Evolutionary conservation across 352 stramenopile genomes (phyloP).

Genomic region (Pythium biforme): DNA sequence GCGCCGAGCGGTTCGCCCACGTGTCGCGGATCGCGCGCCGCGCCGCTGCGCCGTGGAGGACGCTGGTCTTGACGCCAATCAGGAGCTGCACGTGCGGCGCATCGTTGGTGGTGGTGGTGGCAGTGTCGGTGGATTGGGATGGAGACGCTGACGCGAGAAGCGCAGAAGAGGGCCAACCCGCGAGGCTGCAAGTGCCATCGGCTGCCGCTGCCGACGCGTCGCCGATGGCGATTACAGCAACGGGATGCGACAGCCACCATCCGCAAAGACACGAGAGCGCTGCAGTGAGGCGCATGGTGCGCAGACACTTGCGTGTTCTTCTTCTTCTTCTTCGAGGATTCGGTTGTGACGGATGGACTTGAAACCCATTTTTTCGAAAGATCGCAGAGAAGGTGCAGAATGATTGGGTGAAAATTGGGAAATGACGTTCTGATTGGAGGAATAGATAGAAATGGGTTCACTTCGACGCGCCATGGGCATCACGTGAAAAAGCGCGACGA

Average conservation of each 20-base stretch:
- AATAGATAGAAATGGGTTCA: too few species aligned
- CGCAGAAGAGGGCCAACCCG: too few species aligned
- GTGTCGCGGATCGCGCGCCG: slow-evolving; percentile 32
- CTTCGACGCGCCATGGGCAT: too few species aligned
- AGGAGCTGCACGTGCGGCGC: slow-evolving; percentile 22
- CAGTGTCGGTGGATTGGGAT: background rate
- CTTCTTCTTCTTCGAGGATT: background rate
- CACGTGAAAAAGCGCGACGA: too few species aligned
- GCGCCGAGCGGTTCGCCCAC: slow-evolving; percentile 24
- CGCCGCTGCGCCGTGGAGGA: slow-evolving; percentile 30
- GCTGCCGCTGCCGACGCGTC: background rate
- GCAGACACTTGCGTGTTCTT: background rate
- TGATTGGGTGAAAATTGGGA: too few species aligned
- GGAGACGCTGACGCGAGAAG: background rate
- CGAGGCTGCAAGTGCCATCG: background rate
- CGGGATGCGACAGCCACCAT: too few species aligned
- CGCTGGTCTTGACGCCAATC: slow-evolving; percentile 50
- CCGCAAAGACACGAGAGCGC: background rate
- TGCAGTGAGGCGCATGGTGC: background rate
- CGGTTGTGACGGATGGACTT: too few species aligned
- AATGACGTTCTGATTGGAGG: background rate
- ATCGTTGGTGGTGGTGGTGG: background rate
- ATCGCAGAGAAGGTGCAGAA: too few species aligned
- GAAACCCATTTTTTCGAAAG: background rate
- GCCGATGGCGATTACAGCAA: too few species aligned